Percentiles rank a stretch among this genome's conserved stretches.
These are phyloP conservation scores for Allantophomopsis cytisporea DNA, from an alignment of 2,329 filamentous ascomycete genomes.

Conservation along the genomic window DNA sequence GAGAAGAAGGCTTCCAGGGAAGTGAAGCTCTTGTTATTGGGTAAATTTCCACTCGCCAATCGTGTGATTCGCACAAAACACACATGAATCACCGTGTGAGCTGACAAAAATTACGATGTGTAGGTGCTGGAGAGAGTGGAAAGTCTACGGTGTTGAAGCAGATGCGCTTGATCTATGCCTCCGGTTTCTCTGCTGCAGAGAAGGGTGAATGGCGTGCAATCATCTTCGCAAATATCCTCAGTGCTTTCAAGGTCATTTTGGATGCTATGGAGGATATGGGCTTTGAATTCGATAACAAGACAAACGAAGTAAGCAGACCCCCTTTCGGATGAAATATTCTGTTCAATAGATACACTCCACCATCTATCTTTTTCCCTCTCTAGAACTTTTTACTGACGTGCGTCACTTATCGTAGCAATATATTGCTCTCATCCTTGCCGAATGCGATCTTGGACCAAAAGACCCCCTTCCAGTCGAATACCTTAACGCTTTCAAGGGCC, in stretches of 20 bases:
- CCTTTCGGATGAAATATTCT: conserved; percentile 1
- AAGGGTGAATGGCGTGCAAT: conserved; percentile 90
- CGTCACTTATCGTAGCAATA: conserved; percentile 42
- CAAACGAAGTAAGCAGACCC: conserved; percentile 55
- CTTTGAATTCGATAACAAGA: conserved; percentile 64
- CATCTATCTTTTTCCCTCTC: conserved; percentile 3
- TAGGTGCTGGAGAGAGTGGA: conserved; percentile 87
- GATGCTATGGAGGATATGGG: conserved; percentile 82
- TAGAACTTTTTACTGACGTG: background rate
- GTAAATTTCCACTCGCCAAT: conserved; percentile 35
- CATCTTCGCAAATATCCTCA: conserved; percentile 88
- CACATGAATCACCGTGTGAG: conserved; percentile 15
- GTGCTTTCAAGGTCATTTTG: conserved; percentile 80
- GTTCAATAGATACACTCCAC: background rate
- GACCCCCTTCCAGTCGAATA: conserved; percentile 70
- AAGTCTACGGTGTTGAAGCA: conserved; percentile 97
- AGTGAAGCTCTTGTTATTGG: conserved; percentile 86
- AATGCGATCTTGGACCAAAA: conserved; percentile 71
- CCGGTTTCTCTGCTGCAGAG: conserved; percentile 76
- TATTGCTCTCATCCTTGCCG: conserved; percentile 63
- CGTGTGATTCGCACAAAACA: conserved; percentile 1
- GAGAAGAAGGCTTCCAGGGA: conserved; percentile 78
- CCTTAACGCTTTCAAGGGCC: conserved; percentile 64
- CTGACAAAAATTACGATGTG: conserved; percentile 3
- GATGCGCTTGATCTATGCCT: conserved; percentile 95